phyloP scores from a whole-genome alignment of 2,329 filamentous ascomycete genomes.

The Colletotrichum musae region DNA sequence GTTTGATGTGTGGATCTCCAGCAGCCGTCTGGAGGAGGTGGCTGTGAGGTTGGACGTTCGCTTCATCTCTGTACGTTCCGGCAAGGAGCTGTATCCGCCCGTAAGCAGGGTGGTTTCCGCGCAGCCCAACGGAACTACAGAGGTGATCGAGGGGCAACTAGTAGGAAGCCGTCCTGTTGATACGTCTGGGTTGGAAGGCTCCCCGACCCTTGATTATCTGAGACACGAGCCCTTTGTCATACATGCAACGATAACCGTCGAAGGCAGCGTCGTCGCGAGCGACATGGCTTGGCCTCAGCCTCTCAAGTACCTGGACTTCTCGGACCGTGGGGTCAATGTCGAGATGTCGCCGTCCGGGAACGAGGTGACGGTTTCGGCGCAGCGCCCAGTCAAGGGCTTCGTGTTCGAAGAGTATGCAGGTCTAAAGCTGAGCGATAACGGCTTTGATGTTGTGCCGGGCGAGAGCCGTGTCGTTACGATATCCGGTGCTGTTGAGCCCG shows the following conservation, averaged over 20 bases:
- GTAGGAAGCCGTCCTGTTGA: background rate
- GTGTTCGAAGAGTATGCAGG: background rate
- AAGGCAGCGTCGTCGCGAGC: conserved; percentile 59
- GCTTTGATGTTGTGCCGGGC: background rate
- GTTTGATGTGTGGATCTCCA: conserved; percentile 62
- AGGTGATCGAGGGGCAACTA: background rate
- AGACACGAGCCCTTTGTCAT: background rate
- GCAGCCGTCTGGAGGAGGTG: conserved; percentile 46
- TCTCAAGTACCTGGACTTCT: conserved; percentile 70
- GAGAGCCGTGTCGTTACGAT: background rate
- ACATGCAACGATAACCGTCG: conserved; percentile 55
- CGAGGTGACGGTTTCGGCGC: background rate
- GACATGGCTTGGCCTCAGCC: conserved; percentile 74
- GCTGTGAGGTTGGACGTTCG: conserved; percentile 45
- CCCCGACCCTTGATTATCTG: background rate
- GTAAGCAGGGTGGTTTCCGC: background rate
- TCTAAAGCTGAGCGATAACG: background rate
- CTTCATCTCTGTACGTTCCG: background rate
- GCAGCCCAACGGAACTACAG: background rate
- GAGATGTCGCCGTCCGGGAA: background rate
- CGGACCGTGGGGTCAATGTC: conserved; percentile 57
- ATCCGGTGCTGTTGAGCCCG: background rate
- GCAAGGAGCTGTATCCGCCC: background rate
- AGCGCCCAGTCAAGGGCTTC: conserved; percentile 4
- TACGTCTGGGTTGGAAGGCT: background rate